Base-by-base conservation (phyloP, 164 flowering plant genomes). In the Nymphaea thermarum region DNA sequence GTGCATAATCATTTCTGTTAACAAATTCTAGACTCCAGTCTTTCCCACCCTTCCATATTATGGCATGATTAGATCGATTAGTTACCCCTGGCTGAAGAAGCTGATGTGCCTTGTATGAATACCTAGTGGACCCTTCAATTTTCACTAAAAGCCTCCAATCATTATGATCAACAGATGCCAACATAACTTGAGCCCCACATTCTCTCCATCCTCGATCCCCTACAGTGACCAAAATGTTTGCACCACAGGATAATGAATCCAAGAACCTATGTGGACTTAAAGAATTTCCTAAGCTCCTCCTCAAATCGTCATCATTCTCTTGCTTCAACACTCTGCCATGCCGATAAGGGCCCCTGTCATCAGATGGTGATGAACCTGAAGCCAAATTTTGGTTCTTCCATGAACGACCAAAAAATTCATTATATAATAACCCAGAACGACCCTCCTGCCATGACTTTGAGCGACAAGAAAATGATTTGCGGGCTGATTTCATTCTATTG, bases 1-100 rank as follows among this genome's bases (percentile, higher is more conserved):
- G 79, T 43, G 72, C 67, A 98, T 98, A 95, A 74, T 92, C 97
- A 74, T 81, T 81, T 80, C 97, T 78, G 71, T 95, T 91, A 6
- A 88, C 80, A 71, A 95, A 95, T 73, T 95, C 99, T 80, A 95
- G 78, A 42, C 65, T 82, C 99, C 99, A 95, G 66, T 95, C 99
- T 74, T 92, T 95, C 67, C 93, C 99, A 67, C 98, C 99, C 81
- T 82, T 87, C 99, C 99, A 95, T 93, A 92, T 88, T 91, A 90
- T 88, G 44, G 91, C 94, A 90, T 92, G 96, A 14, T 96, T 88
- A 68, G 71, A 87, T 43, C 99, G 93, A 66, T 95, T 95, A 63
- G 94, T 84, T 55, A 92, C 75, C 62, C 96, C 98, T 64, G 96
- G 87, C 82, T 88, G 99, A 76, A 95, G 66, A 79, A 89, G 80